phyloP scores from a whole-genome alignment of 176 grass and related monocot genomes.

The Tillandsia fasciculata region DNA sequence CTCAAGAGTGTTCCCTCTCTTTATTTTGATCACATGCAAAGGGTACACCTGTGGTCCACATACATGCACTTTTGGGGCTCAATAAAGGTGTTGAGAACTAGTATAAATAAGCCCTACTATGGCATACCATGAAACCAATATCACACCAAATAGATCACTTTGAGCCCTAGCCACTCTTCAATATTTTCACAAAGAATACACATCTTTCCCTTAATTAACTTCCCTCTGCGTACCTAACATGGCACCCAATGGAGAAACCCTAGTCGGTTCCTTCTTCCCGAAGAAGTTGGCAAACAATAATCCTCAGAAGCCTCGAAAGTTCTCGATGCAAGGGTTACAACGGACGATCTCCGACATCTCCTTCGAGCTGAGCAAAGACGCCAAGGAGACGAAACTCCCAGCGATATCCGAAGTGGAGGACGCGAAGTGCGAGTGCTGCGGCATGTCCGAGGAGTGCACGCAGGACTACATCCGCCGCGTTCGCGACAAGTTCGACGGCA shows the following conservation, averaged over 20 bases:
- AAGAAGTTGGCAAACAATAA: neutral
- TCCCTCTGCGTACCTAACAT: constrained; percentile 12
- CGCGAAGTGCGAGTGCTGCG: constrained; percentile 75
- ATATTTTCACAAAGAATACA: too few species aligned
- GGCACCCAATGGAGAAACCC: constrained; percentile 56
- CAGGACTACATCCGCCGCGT: constrained; percentile 56
- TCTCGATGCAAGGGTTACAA: constrained; percentile 87
- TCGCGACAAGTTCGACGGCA: constrained; percentile 55
- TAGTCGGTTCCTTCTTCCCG: constrained; percentile 10
- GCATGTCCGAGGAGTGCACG: constrained; percentile 90
- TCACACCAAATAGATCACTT: too few species aligned
- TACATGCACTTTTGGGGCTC: constrained; percentile 14
- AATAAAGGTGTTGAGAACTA: neutral
- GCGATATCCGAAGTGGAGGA: constrained; percentile 39
- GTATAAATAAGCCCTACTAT: constrained; percentile 28
- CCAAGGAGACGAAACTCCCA: neutral
- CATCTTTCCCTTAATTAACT: too few species aligned
- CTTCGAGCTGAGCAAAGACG: constrained; percentile 8
- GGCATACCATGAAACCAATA: neutral
- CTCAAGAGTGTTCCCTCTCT: constrained; percentile 25
- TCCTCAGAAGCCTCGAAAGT: constrained; percentile 33
- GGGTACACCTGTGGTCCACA: constrained; percentile 18
- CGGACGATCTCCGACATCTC: constrained; percentile 73
- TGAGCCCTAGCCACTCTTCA: too few species aligned
- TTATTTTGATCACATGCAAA: constrained; percentile 44